phyloP scores from a whole-genome alignment of 331 rosid genomes.

The Saraca asoca region DNA sequence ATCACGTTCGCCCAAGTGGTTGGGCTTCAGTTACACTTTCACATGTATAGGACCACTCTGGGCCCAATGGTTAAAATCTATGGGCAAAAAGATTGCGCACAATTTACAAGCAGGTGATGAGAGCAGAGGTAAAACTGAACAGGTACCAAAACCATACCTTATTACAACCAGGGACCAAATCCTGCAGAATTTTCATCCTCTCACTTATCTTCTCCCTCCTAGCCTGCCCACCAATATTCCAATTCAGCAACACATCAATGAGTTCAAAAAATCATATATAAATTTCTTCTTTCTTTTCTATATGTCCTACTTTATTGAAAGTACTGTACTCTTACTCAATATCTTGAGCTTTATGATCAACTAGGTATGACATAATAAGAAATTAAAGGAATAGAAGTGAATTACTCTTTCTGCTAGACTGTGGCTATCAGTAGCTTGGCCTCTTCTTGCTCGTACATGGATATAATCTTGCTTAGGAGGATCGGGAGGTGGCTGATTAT shows the following conservation, averaged over 20 bases:
- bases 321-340: background rate
- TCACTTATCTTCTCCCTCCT: slow-evolving; percentile 95
- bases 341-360: background rate
- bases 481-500: slow-evolving; percentile 46
- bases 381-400: slow-evolving; percentile 20
- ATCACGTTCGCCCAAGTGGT: too few species aligned
- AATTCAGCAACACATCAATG: slow-evolving; percentile 36
- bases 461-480: slow-evolving; percentile 87
- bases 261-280: slow-evolving; percentile 13
- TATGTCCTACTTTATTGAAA: too few species aligned
- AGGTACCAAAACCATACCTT: slow-evolving; percentile 57
- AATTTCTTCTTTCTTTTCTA: slow-evolving; percentile 15
- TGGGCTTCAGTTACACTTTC: too few species aligned
- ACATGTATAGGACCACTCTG: too few species aligned
- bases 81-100: too few species aligned
- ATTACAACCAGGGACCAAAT: slow-evolving; percentile 91
- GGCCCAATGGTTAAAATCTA: too few species aligned
- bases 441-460: slow-evolving; percentile 92
- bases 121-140: slow-evolving; percentile 22
- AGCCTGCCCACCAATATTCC: slow-evolving; percentile 62
- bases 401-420: slow-evolving; percentile 90
- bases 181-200: slow-evolving; percentile 93
- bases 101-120: background rate
- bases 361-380: background rate
- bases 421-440: slow-evolving; percentile 95